These are phyloP conservation scores for Cladosporium sp. DNA, from an alignment of 2,329 filamentous ascomycete species.

Conservation along the genomic window DNA sequence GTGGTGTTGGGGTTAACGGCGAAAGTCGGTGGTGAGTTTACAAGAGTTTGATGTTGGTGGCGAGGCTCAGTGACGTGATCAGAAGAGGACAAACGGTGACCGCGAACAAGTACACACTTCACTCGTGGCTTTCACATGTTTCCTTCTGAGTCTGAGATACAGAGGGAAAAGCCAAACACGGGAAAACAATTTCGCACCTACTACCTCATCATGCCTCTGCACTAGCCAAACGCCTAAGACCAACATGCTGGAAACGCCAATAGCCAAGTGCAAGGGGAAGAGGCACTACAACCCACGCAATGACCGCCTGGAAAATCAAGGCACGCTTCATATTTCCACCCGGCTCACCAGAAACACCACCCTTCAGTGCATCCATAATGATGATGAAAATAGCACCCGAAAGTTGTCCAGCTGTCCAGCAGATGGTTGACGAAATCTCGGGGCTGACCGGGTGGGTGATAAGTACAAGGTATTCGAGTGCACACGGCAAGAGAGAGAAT, in stretches of 20 bases:
- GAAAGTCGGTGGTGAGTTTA: too few relatives aligned
- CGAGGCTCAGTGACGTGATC: background rate
- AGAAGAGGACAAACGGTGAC: background rate
- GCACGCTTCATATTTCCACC: constrained; percentile 68
- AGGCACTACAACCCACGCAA: constrained; percentile 66
- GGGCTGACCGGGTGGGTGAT: constrained; percentile 84
- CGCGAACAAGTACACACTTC: background rate
- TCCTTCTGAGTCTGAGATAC: too few relatives aligned
- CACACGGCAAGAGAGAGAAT: constrained; percentile 80
- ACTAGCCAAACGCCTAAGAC: constrained; percentile 11
- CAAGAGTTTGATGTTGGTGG: too few relatives aligned
- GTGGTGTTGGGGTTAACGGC: too few relatives aligned
- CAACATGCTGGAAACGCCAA: constrained; percentile 23
- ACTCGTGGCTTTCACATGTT: background rate
- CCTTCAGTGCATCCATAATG: constrained; percentile 73
- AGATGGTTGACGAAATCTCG: constrained; percentile 78
- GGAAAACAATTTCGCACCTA: background rate
- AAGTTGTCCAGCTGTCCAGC: constrained; percentile 85
- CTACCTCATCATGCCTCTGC: background rate
- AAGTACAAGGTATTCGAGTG: constrained; percentile 83
- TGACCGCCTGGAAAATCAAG: constrained; percentile 75
- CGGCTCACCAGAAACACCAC: constrained; percentile 35
- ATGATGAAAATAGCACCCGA: constrained; percentile 84
- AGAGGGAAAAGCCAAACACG: too few relatives aligned
- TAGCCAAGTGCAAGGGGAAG: constrained; percentile 68